Conservation (phyloP, 441 rosid genomes). For the Rhodomyrtus psidioides region DNA sequence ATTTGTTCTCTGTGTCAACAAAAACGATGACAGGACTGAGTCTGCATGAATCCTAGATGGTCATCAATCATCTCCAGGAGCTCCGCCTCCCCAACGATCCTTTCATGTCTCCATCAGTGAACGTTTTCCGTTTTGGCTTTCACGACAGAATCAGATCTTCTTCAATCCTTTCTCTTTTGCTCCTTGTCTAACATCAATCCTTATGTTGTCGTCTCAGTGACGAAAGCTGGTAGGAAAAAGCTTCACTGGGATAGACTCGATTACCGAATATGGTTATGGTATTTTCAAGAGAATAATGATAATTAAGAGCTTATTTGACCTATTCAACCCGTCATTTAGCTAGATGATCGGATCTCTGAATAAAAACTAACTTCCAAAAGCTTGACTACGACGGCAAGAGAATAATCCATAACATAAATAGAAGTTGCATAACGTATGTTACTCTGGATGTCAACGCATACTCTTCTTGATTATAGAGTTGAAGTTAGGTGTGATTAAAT, state of each 20-base stretch:
- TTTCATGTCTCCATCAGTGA: background rate
- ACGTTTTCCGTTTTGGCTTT: background rate
- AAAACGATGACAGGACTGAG: background rate
- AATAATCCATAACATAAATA: background rate
- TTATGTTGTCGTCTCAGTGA: background rate
- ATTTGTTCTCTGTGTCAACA: background rate
- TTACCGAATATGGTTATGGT: background rate
- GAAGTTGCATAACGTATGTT: background rate
- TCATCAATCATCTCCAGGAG: background rate
- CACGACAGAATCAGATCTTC: background rate
- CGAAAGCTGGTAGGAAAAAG: background rate
- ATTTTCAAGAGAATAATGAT: background rate
- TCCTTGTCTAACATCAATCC: background rate
- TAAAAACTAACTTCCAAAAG: background rate
- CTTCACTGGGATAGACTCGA: background rate
- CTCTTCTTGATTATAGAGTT: background rate
- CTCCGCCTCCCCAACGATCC: background rate
- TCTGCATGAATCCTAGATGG: background rate
- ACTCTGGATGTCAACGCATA: background rate
- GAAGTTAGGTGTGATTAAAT: background rate
- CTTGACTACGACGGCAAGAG: background rate
- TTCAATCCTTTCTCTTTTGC: background rate
- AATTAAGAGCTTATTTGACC: background rate
- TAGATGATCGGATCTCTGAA: background rate
- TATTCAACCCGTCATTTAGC: background rate